Evolutionary conservation across 805 yeast genomes (phyloP).

Genomic region (Isabelozyma heimii): DNA sequence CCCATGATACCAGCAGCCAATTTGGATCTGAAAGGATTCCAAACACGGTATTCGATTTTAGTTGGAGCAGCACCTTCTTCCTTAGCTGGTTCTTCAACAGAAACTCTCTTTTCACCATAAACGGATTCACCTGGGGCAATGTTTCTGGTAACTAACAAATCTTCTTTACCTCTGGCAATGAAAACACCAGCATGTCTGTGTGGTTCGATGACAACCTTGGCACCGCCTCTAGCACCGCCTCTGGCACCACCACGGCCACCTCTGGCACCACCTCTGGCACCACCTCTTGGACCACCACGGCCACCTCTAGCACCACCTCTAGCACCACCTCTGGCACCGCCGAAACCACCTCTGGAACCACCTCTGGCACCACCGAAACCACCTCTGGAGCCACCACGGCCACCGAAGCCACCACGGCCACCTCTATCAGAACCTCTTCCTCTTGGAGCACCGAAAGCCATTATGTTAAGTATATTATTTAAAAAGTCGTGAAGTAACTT

Average conservation of each 20-base stretch:
- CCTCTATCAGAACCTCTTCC: constrained; percentile 53
- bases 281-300: constrained; percentile 29
- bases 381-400: constrained; percentile 46
- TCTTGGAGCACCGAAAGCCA: constrained; percentile 77
- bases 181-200: constrained; percentile 98
- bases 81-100: constrained; percentile 88
- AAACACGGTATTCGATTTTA: constrained; percentile 97
- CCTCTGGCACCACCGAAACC: constrained; percentile 48
- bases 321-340: constrained; percentile 54
- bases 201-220: constrained; percentile 96
- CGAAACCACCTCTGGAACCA: constrained; percentile 45
- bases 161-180: constrained; percentile 99
- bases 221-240: constrained; percentile 88
- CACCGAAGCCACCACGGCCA: constrained; percentile 48
- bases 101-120: constrained; percentile 95
- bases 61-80: constrained; percentile 89
- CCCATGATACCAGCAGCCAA: constrained; percentile 99
- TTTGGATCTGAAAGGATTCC: constrained; percentile 99
- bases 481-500: not conserved
- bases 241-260: constrained; percentile 67
- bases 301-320: constrained; percentile 46
- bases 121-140: constrained; percentile 98
- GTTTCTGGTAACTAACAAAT: constrained; percentile 94
- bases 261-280: constrained; percentile 50
- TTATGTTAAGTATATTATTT: constrained; percentile 21